phyloP scores from a whole-genome alignment of 495 filamentous ascomycete species.

The Parathielavia appendiculata region DNA sequence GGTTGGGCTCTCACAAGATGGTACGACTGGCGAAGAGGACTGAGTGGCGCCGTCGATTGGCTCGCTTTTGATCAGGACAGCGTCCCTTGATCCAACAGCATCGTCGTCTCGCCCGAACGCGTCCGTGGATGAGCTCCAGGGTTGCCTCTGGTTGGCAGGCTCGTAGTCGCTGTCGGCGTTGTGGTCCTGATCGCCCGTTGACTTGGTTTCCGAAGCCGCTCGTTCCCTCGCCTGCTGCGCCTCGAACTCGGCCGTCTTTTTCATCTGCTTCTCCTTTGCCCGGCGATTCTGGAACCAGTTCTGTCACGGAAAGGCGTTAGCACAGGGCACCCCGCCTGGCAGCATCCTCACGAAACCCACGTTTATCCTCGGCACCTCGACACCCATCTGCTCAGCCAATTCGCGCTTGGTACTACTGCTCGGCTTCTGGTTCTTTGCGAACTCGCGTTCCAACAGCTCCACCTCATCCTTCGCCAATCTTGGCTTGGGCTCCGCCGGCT shows the following conservation, averaged over 20 bases:
- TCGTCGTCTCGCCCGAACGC: constrained; percentile 28
- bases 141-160: constrained; percentile 31
- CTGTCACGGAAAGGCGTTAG: constrained; percentile 44
- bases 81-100: constrained; percentile 7
- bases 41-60: neutral
- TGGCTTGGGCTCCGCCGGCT: constrained; percentile 54
- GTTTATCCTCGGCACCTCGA: constrained; percentile 71
- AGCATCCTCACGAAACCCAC: constrained; percentile 44
- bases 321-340: neutral
- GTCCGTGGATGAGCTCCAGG: constrained; percentile 36
- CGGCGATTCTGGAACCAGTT: constrained; percentile 92
- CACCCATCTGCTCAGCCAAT: constrained; percentile 64
- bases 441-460: constrained; percentile 68
- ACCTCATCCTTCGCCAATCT: constrained; percentile 79
- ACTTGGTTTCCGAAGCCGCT: constrained; percentile 35
- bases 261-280: constrained; percentile 76
- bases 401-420: constrained; percentile 70
- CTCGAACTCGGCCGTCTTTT: constrained; percentile 61
- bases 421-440: constrained; percentile 70
- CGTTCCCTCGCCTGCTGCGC: constrained; percentile 53
- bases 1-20: constrained; percentile 14
- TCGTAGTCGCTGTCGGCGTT: constrained; percentile 27
- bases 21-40: neutral
- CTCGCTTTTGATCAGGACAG: constrained; percentile 12
- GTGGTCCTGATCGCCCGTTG: constrained; percentile 32